Conservation (phyloP, 148 eudicot genomes). For the Fagopyrum homotropicum region DNA sequence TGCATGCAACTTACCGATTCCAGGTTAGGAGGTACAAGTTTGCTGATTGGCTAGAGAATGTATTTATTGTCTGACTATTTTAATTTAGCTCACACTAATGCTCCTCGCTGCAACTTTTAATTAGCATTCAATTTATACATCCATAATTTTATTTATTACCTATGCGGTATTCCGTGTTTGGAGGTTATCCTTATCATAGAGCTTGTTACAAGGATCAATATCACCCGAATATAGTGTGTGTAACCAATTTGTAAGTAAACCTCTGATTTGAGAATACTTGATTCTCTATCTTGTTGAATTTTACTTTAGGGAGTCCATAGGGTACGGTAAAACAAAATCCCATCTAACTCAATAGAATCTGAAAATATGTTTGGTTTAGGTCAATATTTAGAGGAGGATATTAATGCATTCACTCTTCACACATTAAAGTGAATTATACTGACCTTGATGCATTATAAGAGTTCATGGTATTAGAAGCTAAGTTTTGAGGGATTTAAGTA, state of each 20-base stretch:
- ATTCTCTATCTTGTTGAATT: neutral
- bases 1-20: slow-evolving; percentile 63
- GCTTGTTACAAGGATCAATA: slow-evolving; percentile 73
- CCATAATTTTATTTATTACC: slow-evolving; percentile 14
- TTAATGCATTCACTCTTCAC: neutral
- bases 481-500: neutral
- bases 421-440: neutral
- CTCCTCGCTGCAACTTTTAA: neutral
- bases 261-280: neutral
- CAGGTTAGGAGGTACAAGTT: slow-evolving; percentile 58
- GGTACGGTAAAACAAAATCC: neutral
- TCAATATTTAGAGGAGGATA: neutral
- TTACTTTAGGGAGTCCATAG: neutral
- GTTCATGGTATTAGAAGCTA: neutral
- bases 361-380: neutral
- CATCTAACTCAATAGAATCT: neutral
- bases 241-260: slow-evolving; percentile 62
- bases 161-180: slow-evolving; percentile 68
- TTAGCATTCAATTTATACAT: neutral
- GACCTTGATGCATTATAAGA: neutral
- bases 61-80: neutral
- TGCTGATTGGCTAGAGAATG: neutral
- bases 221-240: slow-evolving; percentile 80
- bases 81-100: neutral
- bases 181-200: slow-evolving; percentile 67